Conservation (phyloP, 345 rosid genomes). For the Eucalyptus tenuipes region DNA sequence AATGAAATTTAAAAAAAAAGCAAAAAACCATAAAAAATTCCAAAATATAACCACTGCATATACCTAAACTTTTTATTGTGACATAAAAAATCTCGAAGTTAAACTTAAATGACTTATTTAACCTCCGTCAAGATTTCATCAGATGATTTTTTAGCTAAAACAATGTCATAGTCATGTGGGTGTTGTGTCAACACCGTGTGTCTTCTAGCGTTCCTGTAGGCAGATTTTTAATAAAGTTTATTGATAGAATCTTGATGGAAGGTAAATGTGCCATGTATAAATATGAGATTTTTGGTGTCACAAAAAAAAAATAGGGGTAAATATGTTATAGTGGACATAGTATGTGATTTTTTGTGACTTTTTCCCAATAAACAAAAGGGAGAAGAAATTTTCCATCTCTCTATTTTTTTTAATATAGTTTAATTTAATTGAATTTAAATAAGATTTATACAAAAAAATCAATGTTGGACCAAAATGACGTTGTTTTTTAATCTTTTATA, state of each 20-base stretch:
- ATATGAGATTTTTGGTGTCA: no score
- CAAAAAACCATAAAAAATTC: fast-evolving
- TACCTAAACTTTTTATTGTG: fast-evolving
- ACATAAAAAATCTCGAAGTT: fast-evolving
- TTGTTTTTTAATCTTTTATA: fast-evolving
- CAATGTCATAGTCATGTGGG: fast-evolving
- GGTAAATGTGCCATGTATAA: fast-evolving
- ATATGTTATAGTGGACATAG: no score
- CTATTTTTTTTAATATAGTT: no score
- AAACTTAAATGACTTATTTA: fast-evolving
- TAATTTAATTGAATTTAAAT: no score
- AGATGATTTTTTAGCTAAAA: fast-evolving
- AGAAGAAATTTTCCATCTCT: no score
- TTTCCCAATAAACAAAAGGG: no score
- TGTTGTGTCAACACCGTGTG: fast-evolving
- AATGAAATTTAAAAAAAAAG: fast-evolving
- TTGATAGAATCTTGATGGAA: fast-evolving
- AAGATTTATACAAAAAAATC: no score
- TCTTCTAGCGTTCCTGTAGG: fast-evolving
- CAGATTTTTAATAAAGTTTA: fast-evolving
- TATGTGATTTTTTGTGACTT: no score
- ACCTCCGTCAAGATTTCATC: fast-evolving
- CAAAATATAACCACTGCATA: fast-evolving
- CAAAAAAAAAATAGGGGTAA: fast-evolving
- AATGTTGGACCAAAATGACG: no score